phyloP scores from a whole-genome alignment of 2,329 filamentous ascomycete genomes.

The Pseudogymnoascus sp. region DNA sequence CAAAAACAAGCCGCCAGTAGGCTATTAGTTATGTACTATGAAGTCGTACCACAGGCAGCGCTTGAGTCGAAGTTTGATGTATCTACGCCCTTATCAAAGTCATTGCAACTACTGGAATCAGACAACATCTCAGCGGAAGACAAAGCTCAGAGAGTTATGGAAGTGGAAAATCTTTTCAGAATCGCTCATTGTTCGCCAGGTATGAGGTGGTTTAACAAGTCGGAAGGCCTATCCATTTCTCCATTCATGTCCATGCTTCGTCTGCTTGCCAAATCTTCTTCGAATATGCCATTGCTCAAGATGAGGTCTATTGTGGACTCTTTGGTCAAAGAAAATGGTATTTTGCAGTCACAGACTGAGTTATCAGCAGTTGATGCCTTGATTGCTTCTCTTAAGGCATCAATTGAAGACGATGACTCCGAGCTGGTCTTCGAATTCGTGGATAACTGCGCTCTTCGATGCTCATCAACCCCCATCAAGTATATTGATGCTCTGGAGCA shows the following conservation, averaged over 20 bases:
- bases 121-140: slow-evolving; percentile 37
- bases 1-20: slow-evolving; percentile 74
- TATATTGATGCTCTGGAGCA: slow-evolving; percentile 67
- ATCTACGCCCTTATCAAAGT: slow-evolving; percentile 64
- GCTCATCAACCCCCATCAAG: slow-evolving; percentile 70
- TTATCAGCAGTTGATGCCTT: slow-evolving; percentile 41
- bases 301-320: slow-evolving; percentile 51
- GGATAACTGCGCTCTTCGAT: slow-evolving; percentile 74
- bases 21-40: slow-evolving; percentile 76
- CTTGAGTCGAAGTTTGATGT: slow-evolving; percentile 84
- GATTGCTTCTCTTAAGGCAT: slow-evolving; percentile 31
- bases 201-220: slow-evolving; percentile 86
- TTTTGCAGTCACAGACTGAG: slow-evolving; percentile 47
- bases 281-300: slow-evolving; percentile 42
- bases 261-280: slow-evolving; percentile 44
- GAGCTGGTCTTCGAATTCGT: slow-evolving; percentile 59
- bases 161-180: slow-evolving; percentile 72
- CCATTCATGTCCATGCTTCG: slow-evolving; percentile 66
- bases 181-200: slow-evolving; percentile 74
- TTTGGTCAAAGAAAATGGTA: slow-evolving; percentile 57
- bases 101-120: slow-evolving; percentile 55
- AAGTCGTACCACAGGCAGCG: slow-evolving; percentile 70
- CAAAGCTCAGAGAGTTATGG: slow-evolving; percentile 55
- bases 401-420: slow-evolving; percentile 29
- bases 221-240: slow-evolving; percentile 54